Conservation (phyloP, 225 moss, liverwort and hornwort species). For the Marchantia polymorpha region DNA sequence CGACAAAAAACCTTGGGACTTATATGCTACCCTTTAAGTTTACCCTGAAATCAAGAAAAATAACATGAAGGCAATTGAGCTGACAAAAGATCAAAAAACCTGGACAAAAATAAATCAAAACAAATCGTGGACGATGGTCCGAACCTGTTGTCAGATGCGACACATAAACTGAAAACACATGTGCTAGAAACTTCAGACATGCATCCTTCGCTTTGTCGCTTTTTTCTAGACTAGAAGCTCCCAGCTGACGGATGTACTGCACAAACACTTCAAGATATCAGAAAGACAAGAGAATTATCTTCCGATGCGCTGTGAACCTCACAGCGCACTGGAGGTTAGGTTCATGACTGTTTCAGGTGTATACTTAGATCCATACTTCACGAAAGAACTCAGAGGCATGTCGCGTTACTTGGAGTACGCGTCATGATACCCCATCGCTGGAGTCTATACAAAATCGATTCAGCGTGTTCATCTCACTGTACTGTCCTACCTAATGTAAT, state of each 20-base stretch:
- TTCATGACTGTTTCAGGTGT: too few relatives aligned
- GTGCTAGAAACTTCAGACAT: conserved; percentile 73
- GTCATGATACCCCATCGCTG: background rate
- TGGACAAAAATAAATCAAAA: background rate
- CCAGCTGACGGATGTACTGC: conserved; percentile 73
- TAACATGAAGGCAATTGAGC: too few relatives aligned
- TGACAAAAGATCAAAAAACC: too few relatives aligned
- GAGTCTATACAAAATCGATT: background rate
- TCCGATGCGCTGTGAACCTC: background rate
- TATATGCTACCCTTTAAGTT: too few relatives aligned
- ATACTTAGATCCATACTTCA: background rate
- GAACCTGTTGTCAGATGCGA: conserved; percentile 93
- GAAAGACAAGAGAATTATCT: background rate
- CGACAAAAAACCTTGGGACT: too few relatives aligned
- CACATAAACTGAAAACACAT: conserved; percentile 82
- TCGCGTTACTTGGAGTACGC: background rate
- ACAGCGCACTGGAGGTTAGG: too few relatives aligned
- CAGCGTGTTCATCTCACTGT: background rate
- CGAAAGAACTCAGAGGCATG: background rate
- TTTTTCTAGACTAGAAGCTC: conserved; percentile 42
- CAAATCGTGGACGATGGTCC: too few relatives aligned
- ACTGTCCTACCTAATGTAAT: background rate
- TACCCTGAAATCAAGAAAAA: too few relatives aligned
- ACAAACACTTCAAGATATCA: background rate
- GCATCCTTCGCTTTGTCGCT: conserved; percentile 58